phyloP scores from a whole-genome alignment of 805 yeast genomes.

The Yamadazyma phyllophila region DNA sequence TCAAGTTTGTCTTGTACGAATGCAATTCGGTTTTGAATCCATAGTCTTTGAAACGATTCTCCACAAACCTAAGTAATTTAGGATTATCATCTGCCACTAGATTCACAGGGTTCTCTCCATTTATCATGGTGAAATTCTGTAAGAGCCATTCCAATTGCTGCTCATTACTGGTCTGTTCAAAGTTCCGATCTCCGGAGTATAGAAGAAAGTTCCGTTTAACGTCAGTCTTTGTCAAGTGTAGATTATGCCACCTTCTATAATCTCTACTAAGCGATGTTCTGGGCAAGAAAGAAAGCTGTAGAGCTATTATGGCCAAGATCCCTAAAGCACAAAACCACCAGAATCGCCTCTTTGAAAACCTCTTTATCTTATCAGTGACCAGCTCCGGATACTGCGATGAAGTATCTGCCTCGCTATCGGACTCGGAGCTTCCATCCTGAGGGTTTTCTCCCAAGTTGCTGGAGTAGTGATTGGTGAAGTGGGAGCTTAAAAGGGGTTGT shows the following conservation, averaged over 20 bases:
- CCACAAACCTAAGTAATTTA: conserved; percentile 25
- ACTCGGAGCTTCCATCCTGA: background rate
- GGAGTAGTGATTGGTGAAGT: background rate
- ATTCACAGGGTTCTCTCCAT: conserved; percentile 19
- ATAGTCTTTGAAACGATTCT: conserved; percentile 24
- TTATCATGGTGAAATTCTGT: conserved; percentile 25
- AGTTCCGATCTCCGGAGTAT: conserved; percentile 25
- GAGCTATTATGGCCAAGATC: conserved; percentile 47
- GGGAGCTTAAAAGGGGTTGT: conserved; percentile 4
- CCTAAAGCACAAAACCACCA: conserved; percentile 50
- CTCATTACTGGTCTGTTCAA: conserved; percentile 19
- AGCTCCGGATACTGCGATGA: conserved; percentile 3
- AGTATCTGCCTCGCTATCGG: background rate
- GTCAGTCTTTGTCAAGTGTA: conserved; percentile 64
- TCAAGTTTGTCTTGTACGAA: conserved; percentile 15
- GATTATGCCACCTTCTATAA: conserved; percentile 69
- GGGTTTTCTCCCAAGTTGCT: background rate
- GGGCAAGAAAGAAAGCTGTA: conserved; percentile 74
- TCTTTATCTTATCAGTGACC: conserved; percentile 12
- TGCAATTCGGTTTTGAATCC: conserved; percentile 23
- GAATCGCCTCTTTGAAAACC: conserved; percentile 35
- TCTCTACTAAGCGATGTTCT: conserved; percentile 82
- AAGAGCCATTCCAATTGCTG: conserved; percentile 28
- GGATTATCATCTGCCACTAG: conserved; percentile 25
- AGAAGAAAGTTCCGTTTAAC: conserved; percentile 59